Percentiles rank a stretch among this genome's conserved stretches.
phyloP scores from a whole-genome alignment of 371 early-diverging fungal species.

The Parasitella parasitica region DNA sequence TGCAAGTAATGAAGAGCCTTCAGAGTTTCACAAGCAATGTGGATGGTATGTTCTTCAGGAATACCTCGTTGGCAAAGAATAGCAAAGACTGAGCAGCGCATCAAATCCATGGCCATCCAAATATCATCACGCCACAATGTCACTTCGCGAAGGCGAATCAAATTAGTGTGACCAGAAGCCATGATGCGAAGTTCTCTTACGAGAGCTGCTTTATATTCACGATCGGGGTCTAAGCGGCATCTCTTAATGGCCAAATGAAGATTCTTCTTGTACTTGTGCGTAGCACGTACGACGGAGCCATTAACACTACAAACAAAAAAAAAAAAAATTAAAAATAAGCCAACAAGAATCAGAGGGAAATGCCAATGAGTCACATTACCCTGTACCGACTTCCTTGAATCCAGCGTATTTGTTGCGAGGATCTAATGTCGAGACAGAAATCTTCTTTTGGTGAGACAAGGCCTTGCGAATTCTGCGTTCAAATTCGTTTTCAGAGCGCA shows the following conservation, averaged over 20 bases:
- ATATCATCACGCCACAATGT: conserved; percentile 53
- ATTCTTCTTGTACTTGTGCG: conserved; percentile 46
- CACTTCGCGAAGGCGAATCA: conserved; percentile 51
- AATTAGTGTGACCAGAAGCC: conserved; percentile 46
- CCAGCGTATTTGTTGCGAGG: conserved; percentile 45
- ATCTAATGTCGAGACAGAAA: conserved; percentile 39
- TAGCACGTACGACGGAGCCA: conserved; percentile 51
- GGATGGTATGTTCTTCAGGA: conserved; percentile 49
- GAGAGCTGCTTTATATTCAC: conserved; percentile 53
- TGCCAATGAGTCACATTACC: no score
- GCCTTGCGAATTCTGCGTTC: conserved; percentile 45
- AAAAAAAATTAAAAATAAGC: neutral
- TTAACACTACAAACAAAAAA: conserved; percentile 44
- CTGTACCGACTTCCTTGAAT: conserved; percentile 54
- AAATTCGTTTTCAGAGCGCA: conserved; percentile 48
- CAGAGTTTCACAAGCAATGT: conserved; percentile 48
- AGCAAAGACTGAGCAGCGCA: conserved; percentile 53
- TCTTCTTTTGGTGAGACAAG: conserved; percentile 29
- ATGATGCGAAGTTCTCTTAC: conserved; percentile 52
- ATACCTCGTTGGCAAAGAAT: conserved; percentile 53
- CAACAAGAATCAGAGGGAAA: neutral
- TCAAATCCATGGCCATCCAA: conserved; percentile 58
- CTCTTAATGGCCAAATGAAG: conserved; percentile 51
- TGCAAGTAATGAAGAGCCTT: conserved; percentile 93
- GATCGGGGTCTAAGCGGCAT: conserved; percentile 51